A percentile compares a stretch with the other conserved stretches of the same genome.
These are phyloP conservation scores for Endotrypanum monterogeii DNA, from an alignment of 208 protist species.

Conservation along the genomic window DNA sequence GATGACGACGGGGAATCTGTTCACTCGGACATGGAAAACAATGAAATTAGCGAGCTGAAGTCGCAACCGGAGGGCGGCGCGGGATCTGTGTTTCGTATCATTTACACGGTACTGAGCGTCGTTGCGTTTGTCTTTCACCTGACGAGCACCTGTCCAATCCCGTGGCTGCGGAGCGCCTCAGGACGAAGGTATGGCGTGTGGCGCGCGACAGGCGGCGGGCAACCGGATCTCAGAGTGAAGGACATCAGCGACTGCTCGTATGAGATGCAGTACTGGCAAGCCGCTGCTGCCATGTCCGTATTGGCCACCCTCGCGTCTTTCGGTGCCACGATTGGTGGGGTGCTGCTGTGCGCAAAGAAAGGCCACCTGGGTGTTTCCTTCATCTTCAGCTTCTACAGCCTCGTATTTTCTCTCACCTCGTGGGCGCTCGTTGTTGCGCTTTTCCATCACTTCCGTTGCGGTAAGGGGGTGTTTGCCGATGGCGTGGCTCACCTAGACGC, in stretches of 20 bases:
- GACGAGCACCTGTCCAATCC: conserved; percentile 40
- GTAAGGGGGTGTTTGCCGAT: conserved; percentile 37
- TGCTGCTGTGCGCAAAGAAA: conserved; percentile 34
- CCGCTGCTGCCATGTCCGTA: conserved; percentile 41
- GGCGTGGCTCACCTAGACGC: conserved; percentile 44
- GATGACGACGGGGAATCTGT: conserved; percentile 28
- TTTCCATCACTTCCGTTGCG: conserved; percentile 45
- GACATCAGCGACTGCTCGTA: conserved; percentile 48
- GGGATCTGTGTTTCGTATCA: conserved; percentile 18
- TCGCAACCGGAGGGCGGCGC: conserved; percentile 29
- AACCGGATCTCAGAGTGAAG: conserved; percentile 29
- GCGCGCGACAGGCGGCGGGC: conserved; percentile 40
- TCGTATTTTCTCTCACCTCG: conserved; percentile 38
- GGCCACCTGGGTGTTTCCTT: conserved; percentile 50
- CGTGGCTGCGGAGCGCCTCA: conserved; percentile 37
- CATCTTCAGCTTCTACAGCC: conserved; percentile 44
- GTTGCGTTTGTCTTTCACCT: conserved; percentile 47
- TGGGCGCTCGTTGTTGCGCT: conserved; percentile 45
- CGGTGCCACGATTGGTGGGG: conserved; percentile 31
- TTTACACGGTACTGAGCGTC: conserved; percentile 34
- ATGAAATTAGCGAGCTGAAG: conserved; percentile 37
- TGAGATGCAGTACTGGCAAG: conserved; percentile 58
- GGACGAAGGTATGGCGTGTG: conserved; percentile 47
- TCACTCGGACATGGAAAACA: conserved; percentile 18
- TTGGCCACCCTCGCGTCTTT: conserved; percentile 35